These are phyloP conservation scores for Bruguiera gymnorhiza DNA, from an alignment of 345 rosid genomes.

Conservation along the genomic window DNA sequence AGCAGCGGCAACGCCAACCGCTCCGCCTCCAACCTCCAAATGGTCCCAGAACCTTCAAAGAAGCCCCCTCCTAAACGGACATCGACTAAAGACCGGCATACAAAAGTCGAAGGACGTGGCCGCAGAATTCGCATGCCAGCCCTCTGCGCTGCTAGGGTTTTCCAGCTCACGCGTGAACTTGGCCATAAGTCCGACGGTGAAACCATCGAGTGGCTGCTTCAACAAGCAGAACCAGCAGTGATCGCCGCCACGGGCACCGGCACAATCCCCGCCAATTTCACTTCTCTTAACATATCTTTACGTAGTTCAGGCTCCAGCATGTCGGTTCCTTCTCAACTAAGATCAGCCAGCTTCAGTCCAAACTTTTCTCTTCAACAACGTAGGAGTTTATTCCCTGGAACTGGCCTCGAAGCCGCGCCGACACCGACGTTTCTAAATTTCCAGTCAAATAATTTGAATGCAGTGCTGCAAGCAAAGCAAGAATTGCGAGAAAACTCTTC, in stretches of 20 bases:
- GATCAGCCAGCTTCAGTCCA: slow-evolving; percentile 56
- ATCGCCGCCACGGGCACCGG: slow-evolving; percentile 98
- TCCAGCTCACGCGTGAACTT: slow-evolving; percentile 83
- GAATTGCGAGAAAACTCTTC: slow-evolving; percentile 45
- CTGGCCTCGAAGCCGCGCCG: slow-evolving; percentile 38
- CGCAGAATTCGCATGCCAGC: slow-evolving; percentile 98
- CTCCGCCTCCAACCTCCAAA: slow-evolving; percentile 35
- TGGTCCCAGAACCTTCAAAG: slow-evolving; percentile 41
- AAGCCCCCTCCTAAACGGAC: slow-evolving; percentile 78
- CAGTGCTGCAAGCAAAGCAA: slow-evolving; percentile 59
- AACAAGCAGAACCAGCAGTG: slow-evolving; percentile 95
- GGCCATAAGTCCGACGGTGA: slow-evolving; percentile 97
- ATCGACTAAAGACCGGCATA: slow-evolving; percentile 91
- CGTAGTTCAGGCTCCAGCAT: slow-evolving; percentile 87
- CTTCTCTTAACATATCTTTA: slow-evolving; percentile 81
- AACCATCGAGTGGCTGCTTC: slow-evolving; percentile 97
- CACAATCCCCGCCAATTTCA: slow-evolving; percentile 95
- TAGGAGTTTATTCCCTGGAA: slow-evolving; percentile 51
- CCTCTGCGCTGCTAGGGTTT: slow-evolving; percentile 99
- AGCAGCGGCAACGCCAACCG: slow-evolving; percentile 30
- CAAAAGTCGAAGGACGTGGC: slow-evolving; percentile 95
- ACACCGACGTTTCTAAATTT: slow-evolving; percentile 70
- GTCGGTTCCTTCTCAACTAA: slow-evolving; percentile 83
- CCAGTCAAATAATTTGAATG: slow-evolving; percentile 50
- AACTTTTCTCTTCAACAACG: slow-evolving; percentile 55